Conservation (phyloP, 768 basidiomycete species). For the Tubosaeta sp. region DNA sequence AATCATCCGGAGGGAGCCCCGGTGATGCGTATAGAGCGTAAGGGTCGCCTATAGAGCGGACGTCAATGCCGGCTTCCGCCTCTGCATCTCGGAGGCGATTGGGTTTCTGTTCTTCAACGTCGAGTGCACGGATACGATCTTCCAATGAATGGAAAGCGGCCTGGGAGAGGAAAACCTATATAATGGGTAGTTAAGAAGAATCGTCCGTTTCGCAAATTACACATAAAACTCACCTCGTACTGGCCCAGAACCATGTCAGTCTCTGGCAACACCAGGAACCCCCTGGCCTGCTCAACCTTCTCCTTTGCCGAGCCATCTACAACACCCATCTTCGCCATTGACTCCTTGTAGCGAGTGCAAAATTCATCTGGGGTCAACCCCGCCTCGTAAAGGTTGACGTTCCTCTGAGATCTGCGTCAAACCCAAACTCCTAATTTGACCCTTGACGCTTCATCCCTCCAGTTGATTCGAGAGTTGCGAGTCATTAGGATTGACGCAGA, state of each 20-base stretch:
- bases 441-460: slow-evolving; percentile 88
- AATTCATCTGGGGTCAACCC: slow-evolving; percentile 86
- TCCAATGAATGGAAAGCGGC: slow-evolving; percentile 83
- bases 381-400: slow-evolving; percentile 70
- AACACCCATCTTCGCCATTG: slow-evolving; percentile 53
- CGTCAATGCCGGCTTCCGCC: slow-evolving; percentile 62
- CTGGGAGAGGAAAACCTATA: slow-evolving; percentile 85
- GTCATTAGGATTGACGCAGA: slow-evolving; percentile 94
- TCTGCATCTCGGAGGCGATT: slow-evolving; percentile 74
- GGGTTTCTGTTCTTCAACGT: slow-evolving; percentile 83
- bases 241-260: slow-evolving; percentile 77
- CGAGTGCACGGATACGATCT: slow-evolving; percentile 76
- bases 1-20: slow-evolving; percentile 40
- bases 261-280: slow-evolving; percentile 55
- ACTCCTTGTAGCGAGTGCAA: slow-evolving; percentile 74
- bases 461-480: slow-evolving; percentile 91
- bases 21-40: slow-evolving; percentile 74
- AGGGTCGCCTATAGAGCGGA: slow-evolving; percentile 55
- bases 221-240: slow-evolving; percentile 55
- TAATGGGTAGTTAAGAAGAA: slow-evolving; percentile 1
- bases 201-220: neutral
- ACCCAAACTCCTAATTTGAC: slow-evolving; percentile 81
- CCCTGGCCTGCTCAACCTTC: slow-evolving; percentile 55
- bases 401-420: slow-evolving; percentile 71
- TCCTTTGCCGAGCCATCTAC: slow-evolving; percentile 58